Percentiles rank a stretch among this genome's conserved stretches.
Conservation (phyloP, 2,329 filamentous ascomycete genomes). For the Macrophomina tecta region DNA sequence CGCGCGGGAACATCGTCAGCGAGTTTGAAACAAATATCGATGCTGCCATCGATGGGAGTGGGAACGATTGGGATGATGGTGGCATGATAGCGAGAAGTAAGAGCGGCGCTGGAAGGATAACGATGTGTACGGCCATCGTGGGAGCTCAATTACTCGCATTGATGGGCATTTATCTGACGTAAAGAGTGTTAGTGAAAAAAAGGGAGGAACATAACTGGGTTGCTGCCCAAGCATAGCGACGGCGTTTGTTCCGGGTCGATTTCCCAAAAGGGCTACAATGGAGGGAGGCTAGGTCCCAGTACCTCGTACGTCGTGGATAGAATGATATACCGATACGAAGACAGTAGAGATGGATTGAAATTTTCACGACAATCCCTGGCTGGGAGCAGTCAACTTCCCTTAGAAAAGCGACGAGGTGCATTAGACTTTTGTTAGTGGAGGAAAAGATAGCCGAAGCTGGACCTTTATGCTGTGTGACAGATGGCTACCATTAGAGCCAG, state of each 20-base stretch:
- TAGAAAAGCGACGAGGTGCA: no score
- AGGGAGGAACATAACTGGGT: not conserved
- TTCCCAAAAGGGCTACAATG: no score
- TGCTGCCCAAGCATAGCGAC: not conserved
- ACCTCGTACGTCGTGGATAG: no score
- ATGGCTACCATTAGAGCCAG: no score
- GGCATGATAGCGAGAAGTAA: constrained; percentile 16
- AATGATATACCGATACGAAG: not conserved
- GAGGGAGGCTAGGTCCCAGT: no score
- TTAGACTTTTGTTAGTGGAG: no score
- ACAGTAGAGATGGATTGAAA: not conserved
- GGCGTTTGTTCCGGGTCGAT: constrained; percentile 2
- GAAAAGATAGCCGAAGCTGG: no score
- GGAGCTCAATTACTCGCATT: not conserved
- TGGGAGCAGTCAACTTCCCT: no score
- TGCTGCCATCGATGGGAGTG: constrained; percentile 25
- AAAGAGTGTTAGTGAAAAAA: not conserved
- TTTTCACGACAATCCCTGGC: no score
- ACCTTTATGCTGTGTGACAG: no score
- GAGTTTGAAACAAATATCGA: constrained; percentile 44
- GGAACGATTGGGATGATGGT: constrained; percentile 7
- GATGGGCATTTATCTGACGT: not conserved
- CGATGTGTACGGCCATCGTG: not conserved
- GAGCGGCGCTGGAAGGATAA: not conserved
- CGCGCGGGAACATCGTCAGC: constrained; percentile 45